These are phyloP conservation scores for Apiospora malaysiana DNA, from an alignment of 2,329 filamentous ascomycete genomes.

Conservation along the genomic window DNA sequence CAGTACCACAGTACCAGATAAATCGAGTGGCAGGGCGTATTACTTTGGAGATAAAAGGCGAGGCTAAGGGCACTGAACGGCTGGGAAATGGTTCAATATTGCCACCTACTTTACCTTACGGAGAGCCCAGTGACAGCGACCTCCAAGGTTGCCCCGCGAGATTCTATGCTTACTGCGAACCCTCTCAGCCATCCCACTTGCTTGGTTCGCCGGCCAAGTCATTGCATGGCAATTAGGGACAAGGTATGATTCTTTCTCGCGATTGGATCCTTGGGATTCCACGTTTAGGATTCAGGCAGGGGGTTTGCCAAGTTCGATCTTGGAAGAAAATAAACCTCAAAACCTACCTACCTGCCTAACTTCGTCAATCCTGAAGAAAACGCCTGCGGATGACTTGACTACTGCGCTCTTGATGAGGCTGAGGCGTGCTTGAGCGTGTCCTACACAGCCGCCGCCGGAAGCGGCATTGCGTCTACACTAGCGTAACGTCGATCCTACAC, in stretches of 20 bases:
- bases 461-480: not conserved
- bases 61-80: too few species aligned
- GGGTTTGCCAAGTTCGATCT: not conserved
- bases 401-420: too few species aligned
- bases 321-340: too few species aligned
- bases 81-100: too few species aligned
- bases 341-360: too few species aligned
- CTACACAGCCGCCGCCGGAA: not conserved
- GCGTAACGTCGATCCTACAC: constrained; percentile 1
- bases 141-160: not conserved
- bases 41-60: too few species aligned
- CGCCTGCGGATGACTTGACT: not conserved
- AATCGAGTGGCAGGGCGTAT: too few species aligned
- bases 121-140: not conserved
- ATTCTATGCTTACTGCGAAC: not conserved
- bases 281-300: not conserved
- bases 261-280: not conserved
- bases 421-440: too few species aligned
- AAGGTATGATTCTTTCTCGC: not conserved
- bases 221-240: not conserved
- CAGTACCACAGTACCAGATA: too few species aligned
- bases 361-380: not conserved
- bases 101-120: too few species aligned
- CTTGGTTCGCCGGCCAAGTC: not conserved
- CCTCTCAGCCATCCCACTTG: not conserved